Base-by-base conservation (phyloP, 2,329 filamentous ascomycete species). In the Chrysoporthe puriensis region DNA sequence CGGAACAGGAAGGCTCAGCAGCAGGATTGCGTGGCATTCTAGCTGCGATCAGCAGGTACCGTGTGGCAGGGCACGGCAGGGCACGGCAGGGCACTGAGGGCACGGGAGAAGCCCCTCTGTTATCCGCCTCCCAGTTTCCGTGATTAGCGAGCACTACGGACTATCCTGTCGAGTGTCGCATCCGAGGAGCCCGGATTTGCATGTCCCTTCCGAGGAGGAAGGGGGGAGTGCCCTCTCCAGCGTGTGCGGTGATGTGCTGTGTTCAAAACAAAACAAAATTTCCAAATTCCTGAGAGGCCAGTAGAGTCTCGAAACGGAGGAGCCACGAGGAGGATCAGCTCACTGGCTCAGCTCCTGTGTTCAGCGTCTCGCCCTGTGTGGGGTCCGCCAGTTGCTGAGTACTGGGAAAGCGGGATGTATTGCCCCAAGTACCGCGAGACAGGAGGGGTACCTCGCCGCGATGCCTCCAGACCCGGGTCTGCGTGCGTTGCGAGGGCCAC, bases 11-110 rank as follows among this genome's bases (percentile, higher is more conserved):
- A 58, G 63, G 52, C 52, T 48, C 34, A 46, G 59, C 58, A 18
- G 60, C 52, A 59, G 44, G 59, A 56, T 66, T 66, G 67, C 67
- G 67, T 63, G 67, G 63, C 67, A 52, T 62, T 63, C 59, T 66
- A 42, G 59, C 60, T 43, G 48, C 42, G 66, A 68, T 67, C 66
- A 59, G 48, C 65, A 68, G 68, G 65, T 67, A 67, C 65, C 60
- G 32, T 36, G 48, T 54, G 64, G 54, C 59, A 46, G 42, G n/a
- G n/a, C 21, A n/a, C 26, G 26, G 26, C 26, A 26, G 26, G 36
- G 57, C 57, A 18, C 42, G 64, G 54, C 59, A 46, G 42, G 36
- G 57, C 57, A 18, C 42, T 60, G 59, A 32, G 2, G 43, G 59
- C 59, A 43, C 42, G 18, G 32, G 26, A 4, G 42, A 26, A 21